phyloP scores from a whole-genome alignment of 805 yeast species.

The Zygotorulaspora sp. region DNA sequence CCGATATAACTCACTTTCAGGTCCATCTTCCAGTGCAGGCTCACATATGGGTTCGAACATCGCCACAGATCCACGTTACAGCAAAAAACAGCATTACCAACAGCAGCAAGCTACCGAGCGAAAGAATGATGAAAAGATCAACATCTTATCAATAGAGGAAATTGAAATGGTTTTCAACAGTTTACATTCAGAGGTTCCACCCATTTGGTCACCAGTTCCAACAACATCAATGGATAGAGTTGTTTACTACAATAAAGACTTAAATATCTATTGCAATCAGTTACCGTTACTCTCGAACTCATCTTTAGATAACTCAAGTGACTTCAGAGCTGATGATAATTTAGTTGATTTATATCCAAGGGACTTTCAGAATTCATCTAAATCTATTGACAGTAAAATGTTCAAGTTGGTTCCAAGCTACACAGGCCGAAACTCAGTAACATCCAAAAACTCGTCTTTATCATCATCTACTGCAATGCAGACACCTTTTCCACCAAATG shows the following conservation, averaged over 20 bases:
- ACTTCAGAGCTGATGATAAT: conserved; percentile 32
- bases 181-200: conserved; percentile 34
- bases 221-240: conserved; percentile 45
- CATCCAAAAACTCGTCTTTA: conserved; percentile 11
- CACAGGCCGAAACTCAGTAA: conserved; percentile 5
- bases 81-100: conserved; percentile 9
- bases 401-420: conserved; percentile 9
- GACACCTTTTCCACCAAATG: conserved; percentile 7
- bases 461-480: conserved; percentile 12
- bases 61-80: conserved; percentile 2
- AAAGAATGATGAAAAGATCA: conserved; percentile 17
- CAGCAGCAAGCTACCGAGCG: conserved; percentile 6
- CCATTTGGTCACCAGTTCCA: conserved; percentile 61
- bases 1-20: conserved; percentile 7
- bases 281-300: conserved; percentile 48
- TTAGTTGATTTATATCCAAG: conserved; percentile 30
- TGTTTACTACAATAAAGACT: conserved; percentile 55
- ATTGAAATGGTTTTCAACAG: conserved; percentile 38
- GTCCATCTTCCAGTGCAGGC: conserved; percentile 9
- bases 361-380: conserved; percentile 22
- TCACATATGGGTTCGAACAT: conserved; percentile 9
- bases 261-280: conserved; percentile 55
- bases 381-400: conserved; percentile 11
- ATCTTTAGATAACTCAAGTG: conserved; percentile 34
- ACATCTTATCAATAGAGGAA: conserved; percentile 36